A percentile compares a stretch with the other conserved stretches of the same genome.
Evolutionary conservation across 2,329 filamentous ascomycete genomes (phyloP).

Genomic region (Aspergillus sp.): DNA sequence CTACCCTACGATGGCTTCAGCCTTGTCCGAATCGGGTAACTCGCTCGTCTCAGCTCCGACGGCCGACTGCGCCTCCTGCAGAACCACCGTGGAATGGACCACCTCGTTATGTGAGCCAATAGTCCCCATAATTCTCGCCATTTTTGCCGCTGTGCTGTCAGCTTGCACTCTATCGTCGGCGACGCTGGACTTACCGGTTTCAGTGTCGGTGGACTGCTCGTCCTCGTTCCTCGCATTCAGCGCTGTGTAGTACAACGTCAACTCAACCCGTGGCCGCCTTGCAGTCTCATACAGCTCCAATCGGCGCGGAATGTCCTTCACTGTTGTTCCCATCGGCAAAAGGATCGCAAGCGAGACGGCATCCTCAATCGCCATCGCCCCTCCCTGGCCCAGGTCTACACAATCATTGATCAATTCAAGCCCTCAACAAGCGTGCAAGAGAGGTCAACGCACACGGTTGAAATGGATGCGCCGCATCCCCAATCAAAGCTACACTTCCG

Average conservation of each 20-base stretch:
- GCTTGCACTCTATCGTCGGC: neutral
- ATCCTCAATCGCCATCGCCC: slow-evolving; percentile 35
- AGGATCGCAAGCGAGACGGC: slow-evolving; percentile 28
- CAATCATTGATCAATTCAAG: neutral
- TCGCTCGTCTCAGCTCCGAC: neutral
- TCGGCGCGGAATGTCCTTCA: slow-evolving; percentile 16
- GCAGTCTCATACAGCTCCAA: slow-evolving; percentile 21
- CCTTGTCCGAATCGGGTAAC: neutral
- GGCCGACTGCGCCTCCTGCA: neutral
- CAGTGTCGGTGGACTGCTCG: slow-evolving; percentile 11
- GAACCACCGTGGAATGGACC: neutral
- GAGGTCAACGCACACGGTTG: slow-evolving; percentile 43
- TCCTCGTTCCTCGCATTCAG: slow-evolving; percentile 25
- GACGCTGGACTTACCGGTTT: slow-evolving; percentile 15
- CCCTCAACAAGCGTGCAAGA: neutral
- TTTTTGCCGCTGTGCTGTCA: slow-evolving; percentile 20
- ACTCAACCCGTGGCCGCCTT: slow-evolving; percentile 22
- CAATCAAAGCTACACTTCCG: slow-evolving; percentile 56
- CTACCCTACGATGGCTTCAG: neutral
- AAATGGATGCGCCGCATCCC: slow-evolving; percentile 69
- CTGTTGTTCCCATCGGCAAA: slow-evolving; percentile 20
- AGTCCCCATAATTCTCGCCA: slow-evolving; percentile 22
- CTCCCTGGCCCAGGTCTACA: slow-evolving; percentile 32
- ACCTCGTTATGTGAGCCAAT: slow-evolving; percentile 25
- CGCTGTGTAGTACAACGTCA: slow-evolving; percentile 22